Base-by-base conservation (phyloP, 2,329 filamentous ascomycete genomes). In the Cladobotryum protrusum region DNA sequence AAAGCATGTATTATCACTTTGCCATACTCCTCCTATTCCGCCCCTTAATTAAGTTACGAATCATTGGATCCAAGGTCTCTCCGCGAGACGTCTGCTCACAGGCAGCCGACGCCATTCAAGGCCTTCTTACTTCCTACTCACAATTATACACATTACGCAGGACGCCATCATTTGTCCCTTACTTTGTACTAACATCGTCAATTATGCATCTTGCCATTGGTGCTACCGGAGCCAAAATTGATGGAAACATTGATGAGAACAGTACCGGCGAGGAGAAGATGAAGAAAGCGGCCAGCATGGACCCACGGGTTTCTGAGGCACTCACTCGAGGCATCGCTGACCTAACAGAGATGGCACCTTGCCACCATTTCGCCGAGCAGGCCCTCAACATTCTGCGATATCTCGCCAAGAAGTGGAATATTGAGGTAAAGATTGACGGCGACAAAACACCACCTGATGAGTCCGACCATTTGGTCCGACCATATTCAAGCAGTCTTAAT, bases 11-110 rank as follows among this genome's bases (percentile, higher is more conserved):
- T 55, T 86, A 86, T 60, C 78, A 87, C 59, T 84, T 83, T 54
- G 78, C 81, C 29, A 83, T 85, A n/a, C 65, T 86, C 0, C 76
- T 88, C n/a, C 75, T 90, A 1, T 89, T 89, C 62, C 76, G 86
- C 6, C 86, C 86, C 0, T 73, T 89, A 35, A 83, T 88, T 60
- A 87, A 81, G 54, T 61, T 82, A 7, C 71, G 72, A 9, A 81
- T 87, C 57, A 75, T 85, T 43, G 78, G 81, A 8, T 86, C 82
- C 7, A 76, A 78, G 46, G 71, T 87, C 2, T 72, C 74, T 4
- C 85, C 85, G 7, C 76, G 78, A 36, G 82, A 86, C 54, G 79
- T 86, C 14, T 88, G 85, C 64, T 75, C 75, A 2, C 78, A 82
- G 56, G 79, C 79, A 1, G 78, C 79, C 29, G 77, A 81, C 52